phyloP scores from a whole-genome alignment of 208 protist genomes.

The Acanthamoeba lenticulata region DNA sequence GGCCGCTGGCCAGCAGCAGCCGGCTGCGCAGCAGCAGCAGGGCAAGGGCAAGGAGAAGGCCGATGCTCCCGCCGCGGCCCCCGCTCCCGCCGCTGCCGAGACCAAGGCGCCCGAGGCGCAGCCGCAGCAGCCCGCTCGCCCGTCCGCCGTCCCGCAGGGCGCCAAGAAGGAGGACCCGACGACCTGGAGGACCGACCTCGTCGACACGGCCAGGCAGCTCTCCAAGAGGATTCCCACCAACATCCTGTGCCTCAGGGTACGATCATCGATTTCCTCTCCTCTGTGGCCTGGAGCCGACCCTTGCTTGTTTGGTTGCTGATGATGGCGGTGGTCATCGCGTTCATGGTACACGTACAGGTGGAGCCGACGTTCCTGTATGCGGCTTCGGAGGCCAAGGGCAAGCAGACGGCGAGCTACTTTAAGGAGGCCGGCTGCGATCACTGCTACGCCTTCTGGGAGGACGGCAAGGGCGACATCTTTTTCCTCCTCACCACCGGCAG shows the following conservation, averaged over 20 bases:
- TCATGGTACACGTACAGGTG: background rate
- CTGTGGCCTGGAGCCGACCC: no score
- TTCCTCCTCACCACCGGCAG: slow-evolving; percentile 8
- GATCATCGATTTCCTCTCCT: background rate
- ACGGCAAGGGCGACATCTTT: slow-evolving; percentile 23
- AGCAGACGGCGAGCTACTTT: background rate
- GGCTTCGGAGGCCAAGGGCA: background rate
- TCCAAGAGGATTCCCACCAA: background rate
- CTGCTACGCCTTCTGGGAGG: slow-evolving; percentile 25
- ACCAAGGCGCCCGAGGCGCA: background rate
- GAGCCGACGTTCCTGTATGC: background rate
- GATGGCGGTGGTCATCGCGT: background rate
- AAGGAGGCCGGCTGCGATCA: background rate
- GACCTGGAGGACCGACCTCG: background rate
- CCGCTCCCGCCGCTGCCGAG: background rate
- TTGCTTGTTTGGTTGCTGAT: background rate
- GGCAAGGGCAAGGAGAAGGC: background rate
- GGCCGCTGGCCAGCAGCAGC: no score
- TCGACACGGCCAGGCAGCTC: background rate
- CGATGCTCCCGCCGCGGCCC: background rate
- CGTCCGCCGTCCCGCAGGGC: background rate
- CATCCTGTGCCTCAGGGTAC: background rate
- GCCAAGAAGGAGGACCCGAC: background rate
- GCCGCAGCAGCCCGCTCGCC: background rate
- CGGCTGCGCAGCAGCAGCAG: background rate